Base-by-base conservation (phyloP, 495 filamentous ascomycete genomes). In the Aspergillus biplanus region DNA sequence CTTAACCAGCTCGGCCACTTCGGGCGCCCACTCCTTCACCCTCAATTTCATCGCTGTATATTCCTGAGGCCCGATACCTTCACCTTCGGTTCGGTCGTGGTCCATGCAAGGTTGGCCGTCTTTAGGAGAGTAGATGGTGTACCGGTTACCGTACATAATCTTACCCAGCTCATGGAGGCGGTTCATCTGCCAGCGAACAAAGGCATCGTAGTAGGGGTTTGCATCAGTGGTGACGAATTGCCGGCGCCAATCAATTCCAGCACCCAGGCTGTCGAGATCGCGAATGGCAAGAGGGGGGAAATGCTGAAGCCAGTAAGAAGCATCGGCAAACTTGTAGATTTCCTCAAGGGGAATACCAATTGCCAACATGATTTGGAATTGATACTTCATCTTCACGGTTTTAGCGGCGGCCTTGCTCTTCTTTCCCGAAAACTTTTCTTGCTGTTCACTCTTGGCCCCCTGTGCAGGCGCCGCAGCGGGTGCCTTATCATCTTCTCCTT, bases 31-130 rank as follows among this genome's bases (percentile, higher is more conserved):
- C 75, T 98, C 90, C 69, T 92, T 86, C 4, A 96, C 90, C 75
- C 88, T 89, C 50, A 97, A 81, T 78, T 97, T 97, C 72, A 99
- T 77, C 21, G 89, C 92, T 12, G 92, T 92, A 75, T 99, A 99
- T 70, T 97, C 91, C 71, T 97, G 94, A 15, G 91, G 90, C 39
- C 85, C 87, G 54, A 98, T 86, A 56, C 92, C 95, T 79, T 99
- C 95, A 63, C 95, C 95, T 62, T 92, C 87, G 57, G 88, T 90
- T 65, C 95, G 84, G 76, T 99, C 95, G 77, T 99, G 95, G 75
- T 97, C 95, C 89, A 98, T 92, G 79, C 95, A 99, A 13, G 95
- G 91, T 72, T 98, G 95, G 54, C 93, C 94, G 71, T 98, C 95
- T 78, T 97, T 97, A 61, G 95, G 93, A 15, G 89, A 92, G 82